These are phyloP conservation scores for Golubevia sp. DNA, from an alignment of 1,284 basidiomycete species.

Conservation along the genomic window DNA sequence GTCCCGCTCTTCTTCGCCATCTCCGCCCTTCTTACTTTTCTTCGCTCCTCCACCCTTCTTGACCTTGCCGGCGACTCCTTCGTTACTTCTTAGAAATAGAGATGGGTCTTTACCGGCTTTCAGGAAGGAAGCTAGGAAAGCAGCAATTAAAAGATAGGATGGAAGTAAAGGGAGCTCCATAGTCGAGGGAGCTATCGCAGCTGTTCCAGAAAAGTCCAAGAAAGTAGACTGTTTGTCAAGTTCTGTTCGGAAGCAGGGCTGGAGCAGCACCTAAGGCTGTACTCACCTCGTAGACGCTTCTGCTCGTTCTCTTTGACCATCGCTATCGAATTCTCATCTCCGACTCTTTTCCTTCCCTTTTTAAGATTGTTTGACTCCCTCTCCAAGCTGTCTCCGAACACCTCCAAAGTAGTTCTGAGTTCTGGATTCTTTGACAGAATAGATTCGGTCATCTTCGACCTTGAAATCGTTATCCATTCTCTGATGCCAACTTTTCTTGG, in stretches of 20 bases:
- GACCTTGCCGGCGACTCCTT: neutral
- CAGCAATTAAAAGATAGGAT: too few species aligned
- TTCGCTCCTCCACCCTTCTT: slow-evolving; percentile 1
- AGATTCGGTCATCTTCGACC: too few species aligned
- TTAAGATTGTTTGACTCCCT: neutral
- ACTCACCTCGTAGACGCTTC: neutral
- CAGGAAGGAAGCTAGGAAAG: too few species aligned
- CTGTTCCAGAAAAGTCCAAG: neutral
- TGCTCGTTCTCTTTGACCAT: neutral
- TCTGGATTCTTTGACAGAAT: neutral
- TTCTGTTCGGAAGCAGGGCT: too few species aligned
- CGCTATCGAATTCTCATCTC: neutral
- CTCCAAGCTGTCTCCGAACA: neutral
- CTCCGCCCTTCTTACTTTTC: neutral
- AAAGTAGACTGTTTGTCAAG: too few species aligned
- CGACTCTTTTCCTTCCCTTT: neutral
- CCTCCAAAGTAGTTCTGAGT: neutral
- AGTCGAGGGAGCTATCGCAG: neutral
- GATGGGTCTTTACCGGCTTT: too few species aligned
- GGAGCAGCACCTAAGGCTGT: too few species aligned
- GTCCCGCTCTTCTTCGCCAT: neutral
- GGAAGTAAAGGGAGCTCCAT: too few species aligned
- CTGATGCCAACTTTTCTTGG: too few species aligned
- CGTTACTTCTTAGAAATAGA: neutral
- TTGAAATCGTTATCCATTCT: too few species aligned